Evolutionary conservation across 768 basidiomycete species (phyloP), one percentile per base, ranked within the genome.

Genomic region (Tylopilus sp.): DNA sequence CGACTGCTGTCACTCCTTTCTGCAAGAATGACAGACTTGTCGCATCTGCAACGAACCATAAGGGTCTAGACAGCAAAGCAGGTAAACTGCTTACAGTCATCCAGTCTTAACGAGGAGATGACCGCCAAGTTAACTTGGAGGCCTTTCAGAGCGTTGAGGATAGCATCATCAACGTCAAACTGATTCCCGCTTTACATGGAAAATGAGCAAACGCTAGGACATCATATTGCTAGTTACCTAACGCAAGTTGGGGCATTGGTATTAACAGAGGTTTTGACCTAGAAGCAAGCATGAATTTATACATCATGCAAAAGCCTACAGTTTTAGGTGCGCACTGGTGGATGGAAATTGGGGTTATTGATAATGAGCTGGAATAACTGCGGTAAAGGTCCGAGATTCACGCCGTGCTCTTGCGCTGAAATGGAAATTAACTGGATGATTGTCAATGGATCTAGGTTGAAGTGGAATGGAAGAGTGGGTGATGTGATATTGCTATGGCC

Each of bases 401-500:
- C 83, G 19, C 70, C 69, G 55, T 83, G 82, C 46, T 78, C 70
- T 53, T 77, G 69, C 2, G 85, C 78, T 9, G 80, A 76, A 13
- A 70, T 65, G 5, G 70, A 63, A 47, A 89, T 69, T 49, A 89
- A 65, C 45, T 77, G 63, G 49, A 89, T 81, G 63, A 87, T 86
- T 1, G 73, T 74, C n/a, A 76, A 47, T 0, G 86, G 84, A 55
- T 87, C 74, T 26, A 83, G 64, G 64, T 88, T 87, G 67, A 86
- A 85, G 19, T 80, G 63, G 56, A 89, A 74, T 19, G 83, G 83
- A 38, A 89, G 69, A 6, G 67, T 57, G 11, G 74, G 76, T 3
- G 86, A 89, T 2, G 79, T 79, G 48, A 82, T 76, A 14, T 76
- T 76, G 36, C 72, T 74, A 59, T 87, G 84, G 6, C 87, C 85